Percentiles rank a stretch among this genome's conserved stretches.
Evolutionary conservation across 257 asterid genomes (phyloP).

Genomic region (Osmanthus fragrans): DNA sequence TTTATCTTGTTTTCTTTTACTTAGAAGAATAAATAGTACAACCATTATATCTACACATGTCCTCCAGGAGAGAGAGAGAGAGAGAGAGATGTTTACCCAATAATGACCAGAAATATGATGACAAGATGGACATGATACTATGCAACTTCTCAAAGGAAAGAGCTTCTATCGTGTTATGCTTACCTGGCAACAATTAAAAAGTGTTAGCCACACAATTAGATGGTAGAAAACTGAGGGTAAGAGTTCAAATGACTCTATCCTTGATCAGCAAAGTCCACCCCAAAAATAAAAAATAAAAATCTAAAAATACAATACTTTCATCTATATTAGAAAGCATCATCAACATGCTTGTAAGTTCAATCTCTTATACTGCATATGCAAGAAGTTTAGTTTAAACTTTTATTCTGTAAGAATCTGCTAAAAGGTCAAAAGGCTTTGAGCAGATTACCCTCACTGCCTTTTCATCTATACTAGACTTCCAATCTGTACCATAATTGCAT

Average conservation of each 20-base stretch:
- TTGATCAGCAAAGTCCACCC: not conserved
- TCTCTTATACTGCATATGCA: not conserved
- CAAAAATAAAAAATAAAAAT: not conserved
- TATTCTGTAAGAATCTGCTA: not conserved
- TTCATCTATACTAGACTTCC: not conserved
- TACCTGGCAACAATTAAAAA: conserved; percentile 24
- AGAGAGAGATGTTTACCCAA: conserved; percentile 15
- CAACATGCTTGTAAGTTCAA: conserved; percentile 1
- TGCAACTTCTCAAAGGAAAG: conserved; percentile 7
- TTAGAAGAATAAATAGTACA: not conserved
- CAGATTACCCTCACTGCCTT: conserved; percentile 3
- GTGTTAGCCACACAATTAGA: not conserved
- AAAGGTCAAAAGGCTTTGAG: not conserved
- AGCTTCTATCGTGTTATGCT: not conserved
- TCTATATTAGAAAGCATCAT: not conserved
- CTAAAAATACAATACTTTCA: not conserved
- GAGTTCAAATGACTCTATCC: not conserved
- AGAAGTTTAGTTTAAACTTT: not conserved
- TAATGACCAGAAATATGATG: not conserved
- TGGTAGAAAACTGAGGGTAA: not conserved
- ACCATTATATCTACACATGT: not conserved
- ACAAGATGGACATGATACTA: not conserved
- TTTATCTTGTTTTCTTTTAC: not conserved
- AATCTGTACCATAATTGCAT: not conserved
- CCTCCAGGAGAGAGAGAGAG: not conserved